Conservation (phyloP, 371 early-diverging fungal species). For the Zancudomyces culisetae region DNA sequence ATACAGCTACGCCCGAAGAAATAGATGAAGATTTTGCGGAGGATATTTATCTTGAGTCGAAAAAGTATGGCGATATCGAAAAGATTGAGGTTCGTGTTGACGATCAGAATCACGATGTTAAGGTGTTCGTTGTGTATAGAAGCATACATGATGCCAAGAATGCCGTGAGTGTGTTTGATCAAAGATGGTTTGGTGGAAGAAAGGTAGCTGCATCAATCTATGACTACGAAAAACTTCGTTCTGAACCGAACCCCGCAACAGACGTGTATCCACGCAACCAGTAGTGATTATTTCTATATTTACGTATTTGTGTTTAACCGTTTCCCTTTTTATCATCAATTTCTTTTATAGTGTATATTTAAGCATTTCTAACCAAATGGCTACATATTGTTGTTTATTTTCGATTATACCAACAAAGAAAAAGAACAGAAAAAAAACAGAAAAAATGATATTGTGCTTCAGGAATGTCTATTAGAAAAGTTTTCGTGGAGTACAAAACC, state of each 20-base stretch:
- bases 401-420: no score
- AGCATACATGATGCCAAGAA: conserved; percentile 27
- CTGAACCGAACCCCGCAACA: conserved; percentile 18
- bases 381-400: no score
- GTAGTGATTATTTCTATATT: no score
- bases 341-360: no score
- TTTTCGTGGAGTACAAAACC: no score
- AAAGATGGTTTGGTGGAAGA: conserved; percentile 54
- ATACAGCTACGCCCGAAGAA: conserved; percentile 32
- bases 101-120: conserved; percentile 17
- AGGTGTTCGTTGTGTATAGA: conserved; percentile 41
- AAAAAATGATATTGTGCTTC: no score
- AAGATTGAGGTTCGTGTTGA: conserved; percentile 31
- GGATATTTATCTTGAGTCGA: conserved; percentile 48
- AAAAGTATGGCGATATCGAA: conserved; percentile 37
- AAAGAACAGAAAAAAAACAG: no score
- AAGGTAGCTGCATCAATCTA: conserved; percentile 32
- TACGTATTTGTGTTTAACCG: no score
- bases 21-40: conserved; percentile 44
- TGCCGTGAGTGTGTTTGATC: conserved; percentile 35
- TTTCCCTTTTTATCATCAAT: no score
- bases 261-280: no score
- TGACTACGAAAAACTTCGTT: conserved; percentile 25
- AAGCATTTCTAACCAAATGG: no score
- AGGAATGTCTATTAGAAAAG: no score